A percentile compares a stretch with the other conserved stretches of the same genome.
Conservation (phyloP, 176 grass and related monocot species). For the Saccharum officinarum region DNA sequence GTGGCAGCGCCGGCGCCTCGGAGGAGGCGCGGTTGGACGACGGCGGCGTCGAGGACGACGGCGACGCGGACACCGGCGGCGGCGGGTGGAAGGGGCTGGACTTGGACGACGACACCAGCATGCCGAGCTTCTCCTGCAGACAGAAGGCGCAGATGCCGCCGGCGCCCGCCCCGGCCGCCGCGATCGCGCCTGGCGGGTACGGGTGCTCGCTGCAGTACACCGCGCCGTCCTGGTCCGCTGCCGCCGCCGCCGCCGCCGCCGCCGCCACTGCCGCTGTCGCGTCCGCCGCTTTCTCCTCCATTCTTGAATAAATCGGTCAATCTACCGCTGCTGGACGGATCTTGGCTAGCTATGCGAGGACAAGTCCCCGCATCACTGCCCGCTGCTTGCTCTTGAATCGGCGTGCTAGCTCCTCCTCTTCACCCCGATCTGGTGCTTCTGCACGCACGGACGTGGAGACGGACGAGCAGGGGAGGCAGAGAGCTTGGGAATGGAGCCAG, state of each 20-base stretch:
- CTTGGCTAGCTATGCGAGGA: conserved; percentile 14
- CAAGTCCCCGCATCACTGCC: not conserved
- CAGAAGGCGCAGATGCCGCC: conserved; percentile 96
- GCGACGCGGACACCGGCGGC: conserved; percentile 42
- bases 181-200: conserved; percentile 59
- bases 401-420: not conserved
- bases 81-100: conserved; percentile 72
- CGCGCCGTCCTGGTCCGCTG: conserved; percentile 44
- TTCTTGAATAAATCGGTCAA: conserved; percentile 11
- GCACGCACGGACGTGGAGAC: not conserved
- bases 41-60: conserved; percentile 48
- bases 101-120: conserved; percentile 91
- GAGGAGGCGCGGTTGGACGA: conserved; percentile 32
- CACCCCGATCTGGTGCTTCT: conserved; percentile 19
- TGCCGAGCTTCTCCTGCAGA: conserved; percentile 98
- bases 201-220: conserved; percentile 86
- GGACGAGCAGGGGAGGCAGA: not conserved
- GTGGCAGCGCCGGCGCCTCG: conserved; percentile 18
- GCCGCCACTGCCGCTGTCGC: conserved; percentile 15
- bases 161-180: conserved; percentile 40
- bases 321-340: not conserved
- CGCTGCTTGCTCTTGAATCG: not conserved
- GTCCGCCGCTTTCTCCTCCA: conserved; percentile 45
- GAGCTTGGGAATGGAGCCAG: not conserved
- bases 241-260: not conserved